Evolutionary conservation across 2,329 filamentous ascomycete species (phyloP).

Genomic region (Hirsutella rhossiliensis): DNA sequence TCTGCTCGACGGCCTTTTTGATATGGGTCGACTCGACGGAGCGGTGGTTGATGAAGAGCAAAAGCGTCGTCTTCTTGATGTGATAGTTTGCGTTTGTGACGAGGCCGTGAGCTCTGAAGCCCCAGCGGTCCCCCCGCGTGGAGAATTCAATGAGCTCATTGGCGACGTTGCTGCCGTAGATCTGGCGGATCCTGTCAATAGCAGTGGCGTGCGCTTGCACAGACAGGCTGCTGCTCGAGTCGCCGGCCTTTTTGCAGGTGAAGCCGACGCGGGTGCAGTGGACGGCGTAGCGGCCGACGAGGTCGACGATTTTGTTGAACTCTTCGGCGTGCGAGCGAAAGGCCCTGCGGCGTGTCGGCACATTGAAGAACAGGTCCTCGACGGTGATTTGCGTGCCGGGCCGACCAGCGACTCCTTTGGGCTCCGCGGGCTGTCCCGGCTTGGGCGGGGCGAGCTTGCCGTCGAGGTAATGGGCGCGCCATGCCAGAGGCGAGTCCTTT

Average conservation of each 20-base stretch:
- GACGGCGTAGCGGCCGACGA: conserved; percentile 85
- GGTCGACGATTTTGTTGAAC: conserved; percentile 94
- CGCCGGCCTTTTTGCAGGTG: conserved; percentile 92
- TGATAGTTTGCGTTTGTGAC: conserved; percentile 92
- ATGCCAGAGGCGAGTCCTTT: conserved; percentile 75
- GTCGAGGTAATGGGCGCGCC: conserved; percentile 77
- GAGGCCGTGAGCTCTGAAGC: conserved; percentile 70
- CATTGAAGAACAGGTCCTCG: conserved; percentile 94
- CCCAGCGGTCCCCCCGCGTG: conserved; percentile 62
- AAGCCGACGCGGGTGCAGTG: conserved; percentile 89
- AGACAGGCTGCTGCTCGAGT: conserved; percentile 70
- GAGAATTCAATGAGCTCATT: conserved; percentile 77
- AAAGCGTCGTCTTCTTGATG: conserved; percentile 74
- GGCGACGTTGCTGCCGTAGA: conserved; percentile 73
- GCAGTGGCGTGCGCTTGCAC: conserved; percentile 61
- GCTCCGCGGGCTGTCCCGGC: conserved; percentile 75
- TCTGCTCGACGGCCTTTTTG: conserved; percentile 84
- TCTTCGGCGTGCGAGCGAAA: conserved; percentile 90
- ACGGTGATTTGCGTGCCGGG: conserved; percentile 92
- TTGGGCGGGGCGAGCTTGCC: conserved; percentile 74
- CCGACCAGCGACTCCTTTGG: conserved; percentile 76
- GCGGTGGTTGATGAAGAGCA: conserved; percentile 95
- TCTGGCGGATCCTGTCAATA: conserved; percentile 77
- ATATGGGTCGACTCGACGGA: conserved; percentile 82
- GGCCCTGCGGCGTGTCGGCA: conserved; percentile 75